Conservation (phyloP, 2,329 filamentous ascomycete species). For the Xylaria sp. region DNA sequence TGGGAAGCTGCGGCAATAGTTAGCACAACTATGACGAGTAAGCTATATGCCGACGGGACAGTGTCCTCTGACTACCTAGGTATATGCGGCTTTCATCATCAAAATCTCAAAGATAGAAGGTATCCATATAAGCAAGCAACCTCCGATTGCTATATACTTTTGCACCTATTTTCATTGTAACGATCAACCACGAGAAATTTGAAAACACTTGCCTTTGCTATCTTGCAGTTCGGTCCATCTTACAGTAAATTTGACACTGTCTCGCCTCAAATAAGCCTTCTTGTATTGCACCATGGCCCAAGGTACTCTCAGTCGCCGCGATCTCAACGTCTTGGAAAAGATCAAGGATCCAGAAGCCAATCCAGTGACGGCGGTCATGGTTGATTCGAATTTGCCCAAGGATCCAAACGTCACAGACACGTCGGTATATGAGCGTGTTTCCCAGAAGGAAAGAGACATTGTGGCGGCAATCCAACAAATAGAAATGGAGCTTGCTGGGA, state of each 20-base stretch:
- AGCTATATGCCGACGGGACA: constrained; percentile 16
- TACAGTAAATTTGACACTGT: background rate
- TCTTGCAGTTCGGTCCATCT: constrained; percentile 4
- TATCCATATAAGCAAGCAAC: constrained; percentile 14
- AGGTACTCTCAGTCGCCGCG: constrained; percentile 64
- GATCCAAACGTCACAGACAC: constrained; percentile 67
- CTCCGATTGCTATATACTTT: constrained; percentile 13
- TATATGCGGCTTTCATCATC: constrained; percentile 4
- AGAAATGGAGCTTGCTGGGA: constrained; percentile 63
- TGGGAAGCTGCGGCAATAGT: constrained; percentile 28
- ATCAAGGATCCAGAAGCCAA: constrained; percentile 75
- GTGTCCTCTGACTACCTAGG: background rate
- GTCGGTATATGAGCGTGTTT: constrained; percentile 62
- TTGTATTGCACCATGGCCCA: constrained; percentile 56
- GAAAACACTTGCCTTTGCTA: constrained; percentile 3
- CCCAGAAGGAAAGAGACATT: constrained; percentile 63
- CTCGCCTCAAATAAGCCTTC: background rate
- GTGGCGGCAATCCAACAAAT: constrained; percentile 65
- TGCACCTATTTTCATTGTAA: background rate
- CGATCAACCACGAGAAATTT: background rate
- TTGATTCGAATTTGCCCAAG: constrained; percentile 65
- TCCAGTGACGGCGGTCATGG: constrained; percentile 63
- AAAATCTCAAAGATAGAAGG: background rate
- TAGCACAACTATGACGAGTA: constrained; percentile 2
- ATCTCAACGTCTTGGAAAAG: constrained; percentile 72